Conservation (phyloP, 1,284 basidiomycete species). For the Sparassis latifolia region DNA sequence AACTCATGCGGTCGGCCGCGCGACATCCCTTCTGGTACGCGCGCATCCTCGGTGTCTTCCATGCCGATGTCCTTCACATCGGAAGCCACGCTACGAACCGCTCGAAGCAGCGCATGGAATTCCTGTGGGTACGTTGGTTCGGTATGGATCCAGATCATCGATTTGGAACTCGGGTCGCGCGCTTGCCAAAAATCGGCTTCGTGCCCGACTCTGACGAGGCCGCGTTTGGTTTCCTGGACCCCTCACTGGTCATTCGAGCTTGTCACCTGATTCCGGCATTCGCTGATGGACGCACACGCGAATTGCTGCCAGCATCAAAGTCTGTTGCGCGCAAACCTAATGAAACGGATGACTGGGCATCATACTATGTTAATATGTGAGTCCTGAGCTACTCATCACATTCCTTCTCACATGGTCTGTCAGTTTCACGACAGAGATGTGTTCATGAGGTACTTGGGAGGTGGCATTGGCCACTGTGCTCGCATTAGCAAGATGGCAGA, state of each 20-base stretch:
- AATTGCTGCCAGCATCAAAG: constrained; percentile 16
- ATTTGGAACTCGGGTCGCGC: constrained; percentile 11
- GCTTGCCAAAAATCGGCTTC: constrained; percentile 28
- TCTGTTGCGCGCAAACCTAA: constrained; percentile 7
- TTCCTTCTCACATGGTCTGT: neutral
- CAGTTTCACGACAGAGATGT: neutral
- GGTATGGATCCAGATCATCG: constrained; percentile 13
- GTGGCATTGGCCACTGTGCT: neutral
- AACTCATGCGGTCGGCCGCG: constrained; percentile 6
- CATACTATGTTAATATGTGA: constrained; percentile 30
- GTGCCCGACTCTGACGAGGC: constrained; percentile 16
- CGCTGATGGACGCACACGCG: constrained; percentile 16
- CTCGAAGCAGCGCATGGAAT: constrained; percentile 19
- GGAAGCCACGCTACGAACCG: constrained; percentile 1
- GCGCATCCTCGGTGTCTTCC: constrained; percentile 14
- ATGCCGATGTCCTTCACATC: constrained; percentile 13
- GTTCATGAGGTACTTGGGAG: neutral
- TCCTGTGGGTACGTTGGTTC: constrained; percentile 32
- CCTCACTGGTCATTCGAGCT: constrained; percentile 25
- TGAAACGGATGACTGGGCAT: constrained; percentile 24
- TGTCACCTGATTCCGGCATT: constrained; percentile 32
- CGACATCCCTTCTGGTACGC: constrained; percentile 17
- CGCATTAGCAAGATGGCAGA: neutral
- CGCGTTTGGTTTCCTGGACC: constrained; percentile 37
- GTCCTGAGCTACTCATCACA: neutral